A percentile compares a stretch with the other conserved stretches of the same genome.
Evolutionary conservation across 2,329 filamentous ascomycete species (phyloP).

Genomic region (Fusarium graminum): DNA sequence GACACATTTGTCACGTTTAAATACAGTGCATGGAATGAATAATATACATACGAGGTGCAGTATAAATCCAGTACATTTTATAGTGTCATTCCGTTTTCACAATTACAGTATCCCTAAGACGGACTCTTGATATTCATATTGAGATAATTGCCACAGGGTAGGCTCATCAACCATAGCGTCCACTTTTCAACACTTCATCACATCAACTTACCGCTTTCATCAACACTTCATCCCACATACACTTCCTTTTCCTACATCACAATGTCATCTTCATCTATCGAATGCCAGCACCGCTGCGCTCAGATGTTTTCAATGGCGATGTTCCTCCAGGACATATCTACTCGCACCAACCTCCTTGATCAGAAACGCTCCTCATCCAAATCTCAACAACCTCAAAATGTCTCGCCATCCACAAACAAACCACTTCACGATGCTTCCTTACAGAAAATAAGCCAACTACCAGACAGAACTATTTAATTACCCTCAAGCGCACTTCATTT

Average conservation of each 20-base stretch:
- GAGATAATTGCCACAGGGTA: slow-evolving; percentile 26
- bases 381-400: slow-evolving; percentile 1
- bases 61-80: neutral
- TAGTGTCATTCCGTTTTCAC: neutral
- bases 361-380: slow-evolving; percentile 9
- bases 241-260: slow-evolving; percentile 3
- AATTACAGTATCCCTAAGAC: neutral
- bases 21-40: no score
- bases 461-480: slow-evolving; percentile 23
- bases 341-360: slow-evolving; percentile 46
- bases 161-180: slow-evolving; percentile 4
- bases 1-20: no score
- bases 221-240: slow-evolving; percentile 8
- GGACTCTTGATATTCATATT: neutral
- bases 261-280: slow-evolving; percentile 38
- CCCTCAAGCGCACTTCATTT: neutral
- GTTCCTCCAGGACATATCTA: slow-evolving; percentile 53
- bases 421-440: slow-evolving; percentile 29
- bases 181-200: slow-evolving; percentile 17
- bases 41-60: neutral
- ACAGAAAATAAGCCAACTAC: slow-evolving; percentile 25
- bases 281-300: slow-evolving; percentile 53
- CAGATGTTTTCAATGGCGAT: slow-evolving; percentile 56
- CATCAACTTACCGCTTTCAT: slow-evolving; percentile 32
- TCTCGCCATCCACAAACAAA: slow-evolving; percentile 11